Base-by-base conservation (phyloP, 345 rosid genomes). In the Luvunga scandens region DNA sequence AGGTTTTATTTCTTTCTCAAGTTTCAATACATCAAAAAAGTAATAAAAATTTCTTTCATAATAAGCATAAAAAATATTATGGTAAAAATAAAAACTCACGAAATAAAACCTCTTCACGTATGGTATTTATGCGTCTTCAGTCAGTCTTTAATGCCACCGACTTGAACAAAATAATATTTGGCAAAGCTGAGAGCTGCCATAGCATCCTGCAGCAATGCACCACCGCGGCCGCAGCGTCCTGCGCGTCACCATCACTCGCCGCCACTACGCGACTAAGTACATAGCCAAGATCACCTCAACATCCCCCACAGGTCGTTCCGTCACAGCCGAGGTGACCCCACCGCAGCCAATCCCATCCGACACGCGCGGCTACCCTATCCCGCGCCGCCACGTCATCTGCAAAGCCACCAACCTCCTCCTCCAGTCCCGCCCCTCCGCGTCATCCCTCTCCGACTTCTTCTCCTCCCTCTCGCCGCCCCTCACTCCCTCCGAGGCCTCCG, bases 341-440 rank as follows among this genome's bases (percentile, higher is more conserved):
- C 88, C 90, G 2, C 86, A 83, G 14, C 88, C 88, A 1, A 85
- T 88, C 30, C 92, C 93, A 22, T 19, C 84, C 81, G 98, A 92
- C 76, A 18, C 86, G 38, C 94, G 97, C 16, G 98, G 98, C 79
- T 91, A 91, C 89, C 83, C 89, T 33, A 76, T 93, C 68, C 97
- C 93, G 7, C 97, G 98, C 81, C 93, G 84, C 71, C 88, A 91
- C 45, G 85, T 93, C 81, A 87, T 93, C 81, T 95, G 99, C 80
- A 78, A 84, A 68, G 96, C 88, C 59, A 86, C 96, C 39, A 87
- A 88, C 60, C 88, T 93, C 84, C 83, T 89, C 82, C 83, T 89
- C 82, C 78, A 68, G 55, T 61, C 79, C 56, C 55, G 50, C 53
- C n/a, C 65, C 34, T 55, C 84, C 25, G 24, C 31, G 34, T 66